phyloP scores from a whole-genome alignment of 495 filamentous ascomycete genomes.

The Astrothelium macrocarpum region DNA sequence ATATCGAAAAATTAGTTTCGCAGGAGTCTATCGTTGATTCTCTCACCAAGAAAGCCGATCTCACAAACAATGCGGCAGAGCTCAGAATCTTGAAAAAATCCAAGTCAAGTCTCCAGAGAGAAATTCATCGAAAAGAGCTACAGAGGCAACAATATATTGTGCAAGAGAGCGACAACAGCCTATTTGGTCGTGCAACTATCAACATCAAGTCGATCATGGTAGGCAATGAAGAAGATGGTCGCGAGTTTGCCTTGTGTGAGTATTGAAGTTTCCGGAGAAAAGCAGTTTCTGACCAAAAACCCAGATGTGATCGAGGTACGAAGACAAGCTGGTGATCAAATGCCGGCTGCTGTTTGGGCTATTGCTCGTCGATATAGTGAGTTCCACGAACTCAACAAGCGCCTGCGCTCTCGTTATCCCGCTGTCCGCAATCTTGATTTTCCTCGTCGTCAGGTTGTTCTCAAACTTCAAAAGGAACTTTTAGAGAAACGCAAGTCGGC shows the following conservation, averaged over 20 bases:
- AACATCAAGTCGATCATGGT: conserved; percentile 88
- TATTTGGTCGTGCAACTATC: conserved; percentile 83
- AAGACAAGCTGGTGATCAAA: conserved; percentile 64
- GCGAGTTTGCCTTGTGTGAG: conserved; percentile 82
- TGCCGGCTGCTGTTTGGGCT: conserved; percentile 39
- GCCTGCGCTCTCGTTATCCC: conserved; percentile 71
- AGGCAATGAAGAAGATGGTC: conserved; percentile 82
- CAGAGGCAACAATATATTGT: conserved; percentile 95
- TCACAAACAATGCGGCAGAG: conserved; percentile 93
- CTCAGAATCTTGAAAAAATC: conserved; percentile 88
- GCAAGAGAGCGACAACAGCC: conserved; percentile 94
- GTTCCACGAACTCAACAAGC: conserved; percentile 91
- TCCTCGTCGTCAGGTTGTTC: conserved; percentile 78
- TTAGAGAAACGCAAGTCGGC: conserved; percentile 75
- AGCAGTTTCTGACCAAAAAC: conserved; percentile 3
- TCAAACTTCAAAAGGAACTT: conserved; percentile 95
- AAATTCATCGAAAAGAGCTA: conserved; percentile 88
- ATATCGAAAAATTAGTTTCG: conserved; percentile 79
- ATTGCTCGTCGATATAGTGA: conserved; percentile 66
- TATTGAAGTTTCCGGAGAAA: neutral
- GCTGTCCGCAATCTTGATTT: conserved; percentile 86
- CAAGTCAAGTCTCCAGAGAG: conserved; percentile 81
- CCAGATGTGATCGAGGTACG: conserved; percentile 79
- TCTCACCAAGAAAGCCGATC: conserved; percentile 82
- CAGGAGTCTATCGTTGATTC: conserved; percentile 91